These are phyloP conservation scores for Edaphochlamys debaryana DNA, from an alignment of 139 green algal species.

Conservation along the genomic window DNA sequence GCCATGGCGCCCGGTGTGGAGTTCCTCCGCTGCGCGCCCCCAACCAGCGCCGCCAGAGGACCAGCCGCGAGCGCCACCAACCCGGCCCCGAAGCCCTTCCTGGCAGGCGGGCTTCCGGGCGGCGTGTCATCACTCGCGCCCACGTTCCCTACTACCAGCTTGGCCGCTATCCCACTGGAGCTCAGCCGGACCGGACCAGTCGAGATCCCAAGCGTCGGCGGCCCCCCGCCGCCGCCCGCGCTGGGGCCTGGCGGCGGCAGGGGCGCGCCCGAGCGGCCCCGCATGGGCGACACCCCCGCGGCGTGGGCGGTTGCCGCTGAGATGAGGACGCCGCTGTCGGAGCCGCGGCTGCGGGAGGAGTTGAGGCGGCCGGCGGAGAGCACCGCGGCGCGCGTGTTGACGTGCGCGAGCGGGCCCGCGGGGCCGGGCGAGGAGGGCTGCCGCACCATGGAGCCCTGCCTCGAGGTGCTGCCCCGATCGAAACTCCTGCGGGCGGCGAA, in stretches of 20 bases:
- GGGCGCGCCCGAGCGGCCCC: background rate
- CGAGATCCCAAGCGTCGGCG: background rate
- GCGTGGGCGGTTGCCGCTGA: background rate
- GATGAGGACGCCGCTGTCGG: slow-evolving; percentile 23
- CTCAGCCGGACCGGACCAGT: slow-evolving; percentile 2
- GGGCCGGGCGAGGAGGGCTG: background rate
- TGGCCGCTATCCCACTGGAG: background rate
- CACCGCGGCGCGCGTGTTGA: background rate
- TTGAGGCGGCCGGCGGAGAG: slow-evolving; percentile 9
- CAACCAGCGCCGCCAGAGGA: background rate
- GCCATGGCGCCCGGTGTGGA: slow-evolving; percentile 12
- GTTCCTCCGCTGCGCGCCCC: background rate
- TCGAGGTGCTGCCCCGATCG: background rate
- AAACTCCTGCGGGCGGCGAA: too few relatives aligned
- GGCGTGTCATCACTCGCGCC: background rate
- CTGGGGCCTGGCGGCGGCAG: background rate
- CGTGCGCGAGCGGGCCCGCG: too few relatives aligned
- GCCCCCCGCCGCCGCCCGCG: background rate
- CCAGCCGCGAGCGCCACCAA: background rate
- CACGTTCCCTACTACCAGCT: background rate
- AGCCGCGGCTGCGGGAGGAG: slow-evolving; percentile 1
- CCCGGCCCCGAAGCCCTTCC: background rate
- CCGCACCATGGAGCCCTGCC: slow-evolving; percentile 19
- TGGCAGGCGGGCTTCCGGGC: background rate
- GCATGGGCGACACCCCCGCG: slow-evolving; percentile 14